phyloP scores from a whole-genome alignment of 2,329 filamentous ascomycete genomes.

The Aspergillus texensis region DNA sequence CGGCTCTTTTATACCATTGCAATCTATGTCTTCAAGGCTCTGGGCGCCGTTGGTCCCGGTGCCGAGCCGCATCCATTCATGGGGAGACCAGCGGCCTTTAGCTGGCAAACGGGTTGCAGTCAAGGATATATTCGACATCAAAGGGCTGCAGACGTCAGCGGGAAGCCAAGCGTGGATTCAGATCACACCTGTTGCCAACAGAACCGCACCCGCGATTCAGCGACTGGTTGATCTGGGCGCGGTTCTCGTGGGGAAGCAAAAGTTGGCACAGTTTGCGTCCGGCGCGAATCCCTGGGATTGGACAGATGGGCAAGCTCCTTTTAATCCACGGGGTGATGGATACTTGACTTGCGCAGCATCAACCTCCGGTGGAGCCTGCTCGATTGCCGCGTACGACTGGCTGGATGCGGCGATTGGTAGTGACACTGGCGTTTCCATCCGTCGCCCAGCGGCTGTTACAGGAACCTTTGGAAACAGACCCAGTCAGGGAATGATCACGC shows the following conservation, averaged over 20 bases:
- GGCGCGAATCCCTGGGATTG: conserved; percentile 29
- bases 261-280: conserved; percentile 38
- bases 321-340: conserved; percentile 42
- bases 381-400: conserved; percentile 44
- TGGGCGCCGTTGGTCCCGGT: conserved; percentile 13
- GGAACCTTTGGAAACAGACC: conserved; percentile 53
- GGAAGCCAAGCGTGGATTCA: conserved; percentile 36
- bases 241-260: conserved; percentile 39
- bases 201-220: conserved; percentile 36
- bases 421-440: conserved; percentile 51
- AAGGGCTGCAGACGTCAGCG: conserved; percentile 36
- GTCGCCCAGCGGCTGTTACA: conserved; percentile 48
- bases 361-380: conserved; percentile 35
- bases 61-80: conserved; percentile 19
- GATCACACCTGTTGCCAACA: conserved; percentile 26
- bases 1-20: conserved; percentile 6
- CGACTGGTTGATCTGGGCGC: conserved; percentile 38
- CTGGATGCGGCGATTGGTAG: conserved; percentile 43
- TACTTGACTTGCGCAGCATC: conserved; percentile 36
- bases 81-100: conserved; percentile 36
- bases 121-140: conserved; percentile 42
- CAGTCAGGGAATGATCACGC: conserved; percentile 42
- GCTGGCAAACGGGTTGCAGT: conserved; percentile 38
- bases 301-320: conserved; percentile 32
- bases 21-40: neutral